A percentile compares a stretch with the other conserved stretches of the same genome.
These are phyloP conservation scores for Coprinopsis strossmayeri DNA, from an alignment of 768 basidiomycete species.

Conservation along the genomic window DNA sequence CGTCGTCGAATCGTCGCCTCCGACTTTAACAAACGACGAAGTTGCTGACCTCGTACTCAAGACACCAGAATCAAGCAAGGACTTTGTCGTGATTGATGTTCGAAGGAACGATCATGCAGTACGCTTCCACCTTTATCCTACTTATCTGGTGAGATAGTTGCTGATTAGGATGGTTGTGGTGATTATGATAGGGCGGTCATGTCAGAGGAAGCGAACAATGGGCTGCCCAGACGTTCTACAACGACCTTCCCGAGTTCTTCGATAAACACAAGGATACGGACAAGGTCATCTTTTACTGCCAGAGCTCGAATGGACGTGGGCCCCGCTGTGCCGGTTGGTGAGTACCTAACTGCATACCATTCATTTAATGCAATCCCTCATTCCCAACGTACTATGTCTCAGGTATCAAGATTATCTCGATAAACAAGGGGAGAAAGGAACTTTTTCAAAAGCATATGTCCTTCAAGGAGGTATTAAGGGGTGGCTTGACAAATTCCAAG, in stretches of 20 bases:
- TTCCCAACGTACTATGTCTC: not conserved
- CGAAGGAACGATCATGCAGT: slow-evolving; percentile 41
- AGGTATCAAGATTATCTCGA: slow-evolving; percentile 50
- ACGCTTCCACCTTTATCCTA: no score
- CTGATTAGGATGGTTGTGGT: no score
- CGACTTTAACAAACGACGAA: slow-evolving; percentile 26
- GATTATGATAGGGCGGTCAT: slow-evolving; percentile 54
- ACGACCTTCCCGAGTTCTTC: slow-evolving; percentile 34
- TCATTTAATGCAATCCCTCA: not conserved
- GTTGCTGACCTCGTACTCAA: slow-evolving; percentile 32
- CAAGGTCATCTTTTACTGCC: slow-evolving; percentile 49
- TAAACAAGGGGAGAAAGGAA: slow-evolving; percentile 13
- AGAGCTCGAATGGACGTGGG: slow-evolving; percentile 43
- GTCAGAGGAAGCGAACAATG: slow-evolving; percentile 43
- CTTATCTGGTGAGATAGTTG: no score
- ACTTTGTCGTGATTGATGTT: slow-evolving; percentile 44
- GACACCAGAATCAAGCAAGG: slow-evolving; percentile 10
- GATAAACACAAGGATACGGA: slow-evolving; percentile 31
- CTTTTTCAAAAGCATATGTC: slow-evolving; percentile 30
- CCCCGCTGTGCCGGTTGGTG: slow-evolving; percentile 54
- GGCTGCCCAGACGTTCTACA: slow-evolving; percentile 45
- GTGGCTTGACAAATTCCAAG: slow-evolving; percentile 31
- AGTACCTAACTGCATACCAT: no score
- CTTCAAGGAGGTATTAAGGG: slow-evolving; percentile 37
- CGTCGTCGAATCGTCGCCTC: slow-evolving; percentile 23